phyloP scores from a whole-genome alignment of 306 rosid species.

The Prunus dulcis region DNA sequence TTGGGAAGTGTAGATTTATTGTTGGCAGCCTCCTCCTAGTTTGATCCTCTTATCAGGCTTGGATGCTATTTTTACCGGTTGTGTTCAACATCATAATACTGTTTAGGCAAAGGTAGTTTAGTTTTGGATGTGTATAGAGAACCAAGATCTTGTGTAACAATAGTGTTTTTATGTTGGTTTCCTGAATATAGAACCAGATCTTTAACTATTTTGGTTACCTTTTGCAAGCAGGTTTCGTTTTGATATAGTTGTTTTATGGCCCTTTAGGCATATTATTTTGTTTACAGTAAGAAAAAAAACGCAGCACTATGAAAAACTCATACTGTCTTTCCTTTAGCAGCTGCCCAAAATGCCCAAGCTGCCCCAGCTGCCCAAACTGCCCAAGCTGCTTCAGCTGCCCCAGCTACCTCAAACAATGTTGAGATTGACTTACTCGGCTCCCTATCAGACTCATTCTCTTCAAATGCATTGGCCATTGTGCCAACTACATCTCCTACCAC shows the following conservation, averaged over 20 bases:
- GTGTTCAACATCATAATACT: not conserved
- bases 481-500: conserved; percentile 50
- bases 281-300: conserved; percentile 2
- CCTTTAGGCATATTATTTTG: not conserved
- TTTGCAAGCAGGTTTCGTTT: not conserved
- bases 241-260: not conserved
- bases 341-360: conserved; percentile 21
- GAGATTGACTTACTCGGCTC: conserved; percentile 84
- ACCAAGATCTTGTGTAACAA: not conserved
- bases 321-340: conserved; percentile 40
- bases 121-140: not conserved
- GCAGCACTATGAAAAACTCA: conserved; percentile 22
- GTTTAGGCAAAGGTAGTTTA: not conserved
- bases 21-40: not conserved
- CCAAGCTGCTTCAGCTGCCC: conserved; percentile 65
- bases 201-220: not conserved
- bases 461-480: conserved; percentile 65
- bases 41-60: not conserved
- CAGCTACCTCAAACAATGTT: conserved; percentile 43
- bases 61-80: not conserved
- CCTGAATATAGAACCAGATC: not conserved
- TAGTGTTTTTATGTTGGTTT: not conserved
- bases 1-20: not conserved
- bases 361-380: not conserved
- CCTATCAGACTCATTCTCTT: conserved; percentile 66